A percentile compares a stretch with the other conserved stretches of the same genome.
These are phyloP conservation scores for Paradendryphiella salina DNA, from an alignment of 2,329 filamentous ascomycete genomes.

Conservation along the genomic window DNA sequence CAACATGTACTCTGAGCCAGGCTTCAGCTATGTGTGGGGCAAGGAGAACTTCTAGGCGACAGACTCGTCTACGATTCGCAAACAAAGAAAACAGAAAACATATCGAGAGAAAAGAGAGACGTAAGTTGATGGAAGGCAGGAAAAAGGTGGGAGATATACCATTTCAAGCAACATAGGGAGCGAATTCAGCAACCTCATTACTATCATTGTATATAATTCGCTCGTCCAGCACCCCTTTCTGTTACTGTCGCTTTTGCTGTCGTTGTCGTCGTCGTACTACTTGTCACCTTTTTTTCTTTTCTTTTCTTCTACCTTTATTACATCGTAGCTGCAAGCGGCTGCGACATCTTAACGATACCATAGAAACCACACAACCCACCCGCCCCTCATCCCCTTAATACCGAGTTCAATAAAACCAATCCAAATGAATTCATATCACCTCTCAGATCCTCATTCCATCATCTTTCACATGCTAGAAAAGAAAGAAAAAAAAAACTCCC, in stretches of 20 bases:
- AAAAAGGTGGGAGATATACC: constrained; percentile 11
- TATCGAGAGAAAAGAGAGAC: neutral
- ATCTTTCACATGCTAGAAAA: too few relatives aligned
- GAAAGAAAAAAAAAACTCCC: too few relatives aligned
- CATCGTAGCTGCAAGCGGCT: constrained; percentile 11
- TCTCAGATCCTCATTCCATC: too few relatives aligned
- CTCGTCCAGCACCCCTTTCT: constrained; percentile 1
- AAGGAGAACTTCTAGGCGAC: constrained; percentile 66
- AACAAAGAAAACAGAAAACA: neutral
- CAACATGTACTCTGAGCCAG: constrained; percentile 84
- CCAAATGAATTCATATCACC: too few relatives aligned
- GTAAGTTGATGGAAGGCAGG: neutral
- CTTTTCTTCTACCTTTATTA: neutral
- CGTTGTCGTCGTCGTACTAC: neutral
- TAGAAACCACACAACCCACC: too few relatives aligned
- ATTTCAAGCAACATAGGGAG: constrained; percentile 13
- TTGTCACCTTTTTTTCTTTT: neutral
- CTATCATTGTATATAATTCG: constrained; percentile 24
- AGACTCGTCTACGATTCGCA: too few relatives aligned
- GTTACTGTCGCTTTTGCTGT: neutral
- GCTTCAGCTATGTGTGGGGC: constrained; percentile 69
- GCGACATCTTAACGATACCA: constrained; percentile 7
- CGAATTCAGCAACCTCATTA: constrained; percentile 18
- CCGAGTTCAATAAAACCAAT: too few relatives aligned
- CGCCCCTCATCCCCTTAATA: neutral